Evolutionary conservation across 106 monocot species (phyloP).

Genomic region (Platanthera zijinensis): DNA sequence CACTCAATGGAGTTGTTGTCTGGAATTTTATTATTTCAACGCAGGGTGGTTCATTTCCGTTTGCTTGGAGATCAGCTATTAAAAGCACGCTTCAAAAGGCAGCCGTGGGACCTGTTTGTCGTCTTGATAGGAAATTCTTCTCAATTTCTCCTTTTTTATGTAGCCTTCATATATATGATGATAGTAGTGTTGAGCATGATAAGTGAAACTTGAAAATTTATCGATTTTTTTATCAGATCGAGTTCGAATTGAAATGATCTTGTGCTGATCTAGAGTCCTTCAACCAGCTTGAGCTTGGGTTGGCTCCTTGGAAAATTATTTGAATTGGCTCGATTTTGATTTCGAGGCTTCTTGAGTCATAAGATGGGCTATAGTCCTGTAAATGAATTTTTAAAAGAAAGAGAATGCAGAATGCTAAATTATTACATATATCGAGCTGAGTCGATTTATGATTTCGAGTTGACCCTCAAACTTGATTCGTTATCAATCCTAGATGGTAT

Average conservation of each 20-base stretch:
- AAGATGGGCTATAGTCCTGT: no score
- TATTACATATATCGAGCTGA: no score
- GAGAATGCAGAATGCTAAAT: no score
- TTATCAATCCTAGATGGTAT: no score
- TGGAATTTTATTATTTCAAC: conserved; percentile 4
- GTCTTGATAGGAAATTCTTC: conserved; percentile 44
- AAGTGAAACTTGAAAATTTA: no score
- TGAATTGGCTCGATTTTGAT: no score
- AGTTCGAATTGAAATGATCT: no score
- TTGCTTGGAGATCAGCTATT: conserved; percentile 49
- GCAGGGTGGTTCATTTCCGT: conserved; percentile 60
- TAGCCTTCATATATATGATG: neutral
- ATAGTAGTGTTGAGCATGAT: neutral
- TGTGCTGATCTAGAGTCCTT: neutral
- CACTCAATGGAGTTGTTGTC: conserved; percentile 20
- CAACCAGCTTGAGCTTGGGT: neutral
- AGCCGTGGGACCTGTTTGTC: conserved; percentile 35
- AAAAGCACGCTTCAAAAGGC: conserved; percentile 42
- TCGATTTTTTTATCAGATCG: no score
- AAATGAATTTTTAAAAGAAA: no score
- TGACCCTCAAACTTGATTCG: no score
- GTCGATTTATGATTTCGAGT: no score
- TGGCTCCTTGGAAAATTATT: neutral
- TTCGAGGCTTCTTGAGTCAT: no score
- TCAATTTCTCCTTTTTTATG: neutral